A percentile compares a stretch with the other conserved stretches of the same genome.
phyloP scores from a whole-genome alignment of 179 eudicot genomes.

The Beta macrorhiza region DNA sequence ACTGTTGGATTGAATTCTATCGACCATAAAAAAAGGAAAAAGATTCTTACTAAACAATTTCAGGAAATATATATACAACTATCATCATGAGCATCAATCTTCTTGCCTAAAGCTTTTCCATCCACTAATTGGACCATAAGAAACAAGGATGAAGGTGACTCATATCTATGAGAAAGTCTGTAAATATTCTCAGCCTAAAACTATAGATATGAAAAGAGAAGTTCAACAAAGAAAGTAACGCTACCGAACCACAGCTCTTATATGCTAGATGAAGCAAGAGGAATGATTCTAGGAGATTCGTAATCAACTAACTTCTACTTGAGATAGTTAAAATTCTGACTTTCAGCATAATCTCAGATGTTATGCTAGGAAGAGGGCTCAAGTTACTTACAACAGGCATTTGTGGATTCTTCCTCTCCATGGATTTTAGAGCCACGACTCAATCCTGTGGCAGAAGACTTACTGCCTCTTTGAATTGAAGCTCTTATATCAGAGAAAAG shows the following conservation, averaged over 20 bases:
- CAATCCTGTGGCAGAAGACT: slow-evolving; percentile 35
- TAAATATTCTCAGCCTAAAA: neutral
- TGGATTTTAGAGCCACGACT: slow-evolving; percentile 26
- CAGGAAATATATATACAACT: neutral
- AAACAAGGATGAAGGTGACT: neutral
- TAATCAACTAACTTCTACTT: neutral
- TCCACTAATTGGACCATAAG: neutral
- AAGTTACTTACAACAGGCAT: slow-evolving; percentile 43
- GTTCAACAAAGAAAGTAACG: neutral
- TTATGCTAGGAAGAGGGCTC: slow-evolving; percentile 2
- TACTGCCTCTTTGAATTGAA: slow-evolving; percentile 77
- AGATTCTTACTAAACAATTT: neutral
- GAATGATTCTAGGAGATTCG: neutral
- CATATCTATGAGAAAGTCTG: neutral
- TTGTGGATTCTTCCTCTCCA: slow-evolving; percentile 31
- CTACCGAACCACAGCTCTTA: neutral
- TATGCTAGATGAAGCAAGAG: neutral
- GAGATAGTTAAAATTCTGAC: neutral
- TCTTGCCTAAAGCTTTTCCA: neutral
- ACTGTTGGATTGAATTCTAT: neutral
- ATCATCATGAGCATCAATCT: neutral
- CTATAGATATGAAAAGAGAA: neutral
- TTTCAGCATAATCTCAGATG: neutral
- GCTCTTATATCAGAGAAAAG: slow-evolving; percentile 89
- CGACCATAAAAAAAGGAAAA: neutral